A percentile compares a stretch with the other conserved stretches of the same genome.
These are phyloP conservation scores for Rhinocladiella similis DNA, from an alignment of 2,329 filamentous ascomycete genomes.

Conservation along the genomic window DNA sequence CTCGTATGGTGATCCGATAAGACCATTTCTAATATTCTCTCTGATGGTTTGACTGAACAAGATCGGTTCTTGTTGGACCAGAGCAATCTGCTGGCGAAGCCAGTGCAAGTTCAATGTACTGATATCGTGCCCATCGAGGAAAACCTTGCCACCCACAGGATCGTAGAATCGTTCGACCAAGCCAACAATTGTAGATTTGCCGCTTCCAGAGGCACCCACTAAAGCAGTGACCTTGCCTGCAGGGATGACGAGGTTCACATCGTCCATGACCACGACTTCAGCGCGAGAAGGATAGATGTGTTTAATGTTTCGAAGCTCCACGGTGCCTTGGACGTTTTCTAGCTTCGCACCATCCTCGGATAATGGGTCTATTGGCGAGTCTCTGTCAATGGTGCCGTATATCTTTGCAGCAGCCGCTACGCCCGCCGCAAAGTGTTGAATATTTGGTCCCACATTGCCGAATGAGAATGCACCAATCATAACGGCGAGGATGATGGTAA, in stretches of 20 bases:
- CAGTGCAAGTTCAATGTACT: slow-evolving; percentile 80
- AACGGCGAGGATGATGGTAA: slow-evolving; percentile 86
- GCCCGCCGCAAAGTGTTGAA: slow-evolving; percentile 81
- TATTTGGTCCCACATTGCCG: slow-evolving; percentile 81
- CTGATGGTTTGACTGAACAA: slow-evolving; percentile 88
- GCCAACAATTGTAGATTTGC: slow-evolving; percentile 92
- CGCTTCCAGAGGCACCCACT: slow-evolving; percentile 90
- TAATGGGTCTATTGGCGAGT: slow-evolving; percentile 78
- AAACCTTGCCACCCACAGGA: slow-evolving; percentile 75
- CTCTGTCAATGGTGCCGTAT: slow-evolving; percentile 86
- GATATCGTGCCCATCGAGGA: slow-evolving; percentile 81
- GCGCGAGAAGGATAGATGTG: slow-evolving; percentile 94
- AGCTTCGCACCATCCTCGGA: slow-evolving; percentile 70
- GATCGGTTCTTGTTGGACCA: slow-evolving; percentile 91
- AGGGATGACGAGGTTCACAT: slow-evolving; percentile 75
- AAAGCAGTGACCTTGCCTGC: slow-evolving; percentile 90
- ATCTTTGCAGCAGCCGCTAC: slow-evolving; percentile 88
- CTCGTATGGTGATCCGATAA: slow-evolving; percentile 81
- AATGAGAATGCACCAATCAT: slow-evolving; percentile 90
- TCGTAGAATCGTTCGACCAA: slow-evolving; percentile 93
- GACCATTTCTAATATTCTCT: slow-evolving; percentile 84
- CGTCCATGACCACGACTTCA: slow-evolving; percentile 84
- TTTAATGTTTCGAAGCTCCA: slow-evolving; percentile 79
- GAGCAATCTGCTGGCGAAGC: slow-evolving; percentile 86
- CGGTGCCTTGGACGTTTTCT: slow-evolving; percentile 70